These are phyloP conservation scores for Obelidium mucronatum DNA, from an alignment of 192 early-diverging fungal genomes.

Conservation along the genomic window DNA sequence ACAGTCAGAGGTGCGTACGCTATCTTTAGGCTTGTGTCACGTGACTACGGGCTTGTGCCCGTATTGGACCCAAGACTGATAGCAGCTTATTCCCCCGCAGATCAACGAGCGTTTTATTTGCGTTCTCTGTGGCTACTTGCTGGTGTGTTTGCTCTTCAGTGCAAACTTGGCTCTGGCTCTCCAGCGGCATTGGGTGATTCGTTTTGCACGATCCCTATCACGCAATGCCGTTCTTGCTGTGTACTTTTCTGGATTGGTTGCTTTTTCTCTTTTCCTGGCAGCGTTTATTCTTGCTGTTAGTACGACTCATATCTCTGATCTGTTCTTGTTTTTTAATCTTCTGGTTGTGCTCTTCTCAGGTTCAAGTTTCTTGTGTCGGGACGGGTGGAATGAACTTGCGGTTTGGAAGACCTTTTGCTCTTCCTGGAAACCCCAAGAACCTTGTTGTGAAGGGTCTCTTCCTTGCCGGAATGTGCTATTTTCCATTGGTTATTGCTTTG, in stretches of 20 bases:
- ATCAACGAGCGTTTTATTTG: neutral
- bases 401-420: neutral
- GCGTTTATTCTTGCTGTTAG: neutral
- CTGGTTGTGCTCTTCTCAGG: no score
- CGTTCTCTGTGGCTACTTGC: neutral
- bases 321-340: no score
- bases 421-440: neutral
- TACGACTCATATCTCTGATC: no score
- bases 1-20: no score
- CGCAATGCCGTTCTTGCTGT: neutral
- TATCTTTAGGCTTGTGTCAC: no score
- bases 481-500: neutral
- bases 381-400: neutral
- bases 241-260: neutral
- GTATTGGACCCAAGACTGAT: no score
- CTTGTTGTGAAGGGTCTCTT: neutral
- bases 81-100: neutral
- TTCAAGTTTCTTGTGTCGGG: neutral
- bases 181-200: constrained; percentile 18
- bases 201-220: neutral
- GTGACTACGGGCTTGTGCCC: no score
- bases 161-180: constrained; percentile 17
- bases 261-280: neutral
- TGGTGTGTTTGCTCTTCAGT: neutral
- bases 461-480: neutral